A percentile compares a stretch with the other conserved stretches of the same genome.
Evolutionary conservation across 352 stramenopile genomes (phyloP).

Genomic region (Phytopythium montanum): DNA sequence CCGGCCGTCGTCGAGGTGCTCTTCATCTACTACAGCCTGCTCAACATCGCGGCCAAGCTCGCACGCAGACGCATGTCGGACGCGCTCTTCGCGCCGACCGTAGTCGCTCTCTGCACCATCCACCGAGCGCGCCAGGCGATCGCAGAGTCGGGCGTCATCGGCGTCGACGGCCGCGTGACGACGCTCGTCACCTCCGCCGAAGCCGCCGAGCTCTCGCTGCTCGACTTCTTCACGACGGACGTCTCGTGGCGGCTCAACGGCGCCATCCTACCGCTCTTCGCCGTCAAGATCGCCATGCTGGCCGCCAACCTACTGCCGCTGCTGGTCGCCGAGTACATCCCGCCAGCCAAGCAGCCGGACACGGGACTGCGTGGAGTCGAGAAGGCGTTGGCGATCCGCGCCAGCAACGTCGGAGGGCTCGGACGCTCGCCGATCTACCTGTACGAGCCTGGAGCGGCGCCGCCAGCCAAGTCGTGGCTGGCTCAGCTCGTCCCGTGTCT

Average conservation of each 20-base stretch:
- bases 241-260: conserved; percentile 26
- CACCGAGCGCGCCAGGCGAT: conserved; percentile 27
- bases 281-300: conserved; percentile 38
- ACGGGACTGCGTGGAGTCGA: conserved; percentile 19
- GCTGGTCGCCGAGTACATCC: conserved; percentile 20
- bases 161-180: conserved; percentile 30
- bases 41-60: conserved; percentile 41
- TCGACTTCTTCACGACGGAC: conserved; percentile 33
- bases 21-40: conserved; percentile 38
- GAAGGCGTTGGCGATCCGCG: conserved; percentile 22
- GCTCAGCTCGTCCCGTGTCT: background rate
- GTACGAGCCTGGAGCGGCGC: background rate
- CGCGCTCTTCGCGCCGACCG: conserved; percentile 28
- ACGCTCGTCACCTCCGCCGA: conserved; percentile 23
- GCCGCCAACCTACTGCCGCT: conserved; percentile 33
- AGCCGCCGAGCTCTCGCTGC: conserved; percentile 22
- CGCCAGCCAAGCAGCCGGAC: conserved; percentile 19
- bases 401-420: conserved; percentile 26
- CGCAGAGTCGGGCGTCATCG: conserved; percentile 9
- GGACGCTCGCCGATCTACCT: conserved; percentile 26
- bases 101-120: conserved; percentile 30
- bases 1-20: conserved; percentile 30
- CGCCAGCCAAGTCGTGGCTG: background rate
- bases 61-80: conserved; percentile 29
- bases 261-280: conserved; percentile 29